These are phyloP conservation scores for Verticillium albo-atrum DNA, from an alignment of 2,329 filamentous ascomycete genomes.

Conservation along the genomic window DNA sequence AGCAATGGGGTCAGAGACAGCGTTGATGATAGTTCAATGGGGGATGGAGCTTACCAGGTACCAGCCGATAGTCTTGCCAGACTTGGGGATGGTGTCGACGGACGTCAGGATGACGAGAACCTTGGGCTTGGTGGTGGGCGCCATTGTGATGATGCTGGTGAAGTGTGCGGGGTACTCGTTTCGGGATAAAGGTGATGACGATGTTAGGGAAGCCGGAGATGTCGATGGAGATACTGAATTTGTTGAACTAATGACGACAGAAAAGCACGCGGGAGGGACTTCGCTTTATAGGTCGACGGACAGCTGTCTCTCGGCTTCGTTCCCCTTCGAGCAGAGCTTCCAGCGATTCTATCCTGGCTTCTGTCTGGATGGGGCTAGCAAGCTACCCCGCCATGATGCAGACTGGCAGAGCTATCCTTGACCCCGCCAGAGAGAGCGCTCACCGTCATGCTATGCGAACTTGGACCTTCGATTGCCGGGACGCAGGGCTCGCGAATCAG, in stretches of 20 bases:
- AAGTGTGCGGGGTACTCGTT: no score
- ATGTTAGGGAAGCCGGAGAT: background rate
- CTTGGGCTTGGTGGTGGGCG: slow-evolving; percentile 36
- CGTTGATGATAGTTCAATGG: background rate
- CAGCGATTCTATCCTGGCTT: background rate
- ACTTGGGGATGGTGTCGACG: slow-evolving; percentile 43
- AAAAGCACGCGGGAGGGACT: background rate
- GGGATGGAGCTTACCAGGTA: slow-evolving; percentile 48
- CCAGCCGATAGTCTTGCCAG: slow-evolving; percentile 61
- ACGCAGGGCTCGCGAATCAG: background rate
- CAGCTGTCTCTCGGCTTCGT: background rate
- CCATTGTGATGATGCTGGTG: slow-evolving; percentile 28
- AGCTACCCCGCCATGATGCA: background rate
- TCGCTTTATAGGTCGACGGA: background rate
- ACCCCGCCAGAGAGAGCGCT: background rate
- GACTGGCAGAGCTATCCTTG: background rate
- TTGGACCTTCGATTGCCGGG: background rate
- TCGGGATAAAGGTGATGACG: background rate
- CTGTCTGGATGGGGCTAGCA: background rate
- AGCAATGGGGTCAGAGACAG: background rate
- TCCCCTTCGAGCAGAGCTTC: background rate
- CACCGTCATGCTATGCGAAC: background rate
- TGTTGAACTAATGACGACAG: background rate
- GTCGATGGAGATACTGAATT: background rate
- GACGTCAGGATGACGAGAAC: slow-evolving; percentile 70